phyloP scores from a whole-genome alignment of 352 stramenopile genomes.

The Phytophthora kernoviae region DNA sequence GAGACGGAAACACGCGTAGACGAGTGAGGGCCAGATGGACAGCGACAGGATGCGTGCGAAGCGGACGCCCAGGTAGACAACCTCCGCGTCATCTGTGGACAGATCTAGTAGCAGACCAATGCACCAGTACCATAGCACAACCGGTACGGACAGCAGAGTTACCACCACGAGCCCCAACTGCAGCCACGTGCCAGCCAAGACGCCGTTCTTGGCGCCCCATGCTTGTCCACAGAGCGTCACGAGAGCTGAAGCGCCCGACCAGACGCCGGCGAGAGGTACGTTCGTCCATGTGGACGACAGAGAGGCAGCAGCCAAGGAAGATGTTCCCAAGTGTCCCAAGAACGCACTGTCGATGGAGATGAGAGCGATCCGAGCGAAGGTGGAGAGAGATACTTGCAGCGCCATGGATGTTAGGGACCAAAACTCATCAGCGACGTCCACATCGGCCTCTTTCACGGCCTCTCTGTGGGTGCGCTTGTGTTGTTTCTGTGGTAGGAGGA shows the following conservation, averaged over 20 bases:
- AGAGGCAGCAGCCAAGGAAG: conserved; percentile 74
- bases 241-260: conserved; percentile 69
- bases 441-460: conserved; percentile 41
- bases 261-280: conserved; percentile 71
- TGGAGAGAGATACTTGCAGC: conserved; percentile 80
- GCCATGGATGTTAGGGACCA: conserved; percentile 74
- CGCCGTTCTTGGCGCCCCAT: conserved; percentile 70
- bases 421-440: conserved; percentile 68
- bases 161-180: conserved; percentile 69
- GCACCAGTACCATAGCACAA: conserved; percentile 73
- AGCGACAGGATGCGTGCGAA: conserved; percentile 83
- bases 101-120: conserved; percentile 58
- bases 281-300: conserved; percentile 78
- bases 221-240: conserved; percentile 82
- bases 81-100: conserved; percentile 68
- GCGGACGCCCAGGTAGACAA: conserved; percentile 66
- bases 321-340: conserved; percentile 73
- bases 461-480: not conserved
- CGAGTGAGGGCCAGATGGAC: conserved; percentile 76
- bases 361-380: conserved; percentile 75
- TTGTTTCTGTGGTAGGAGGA: not conserved
- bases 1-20: conserved; percentile 76
- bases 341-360: conserved; percentile 83
- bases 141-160: conserved; percentile 47
- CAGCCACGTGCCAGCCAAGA: conserved; percentile 72